Base-by-base conservation (phyloP, 2,329 filamentous ascomycete genomes). In the Paraconiothyrium brasiliense region DNA sequence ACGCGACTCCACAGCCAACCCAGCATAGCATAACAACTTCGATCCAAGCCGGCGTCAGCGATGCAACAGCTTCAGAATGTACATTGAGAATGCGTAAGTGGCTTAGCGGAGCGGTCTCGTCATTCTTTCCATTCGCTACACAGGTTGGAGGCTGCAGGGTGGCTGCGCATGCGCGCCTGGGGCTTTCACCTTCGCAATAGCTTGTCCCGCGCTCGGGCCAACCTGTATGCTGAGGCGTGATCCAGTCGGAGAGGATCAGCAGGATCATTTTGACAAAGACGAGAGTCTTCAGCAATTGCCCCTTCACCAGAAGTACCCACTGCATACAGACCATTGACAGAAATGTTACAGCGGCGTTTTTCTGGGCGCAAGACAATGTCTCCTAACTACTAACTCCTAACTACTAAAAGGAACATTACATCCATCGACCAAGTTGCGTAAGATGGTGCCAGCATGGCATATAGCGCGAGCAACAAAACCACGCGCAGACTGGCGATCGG, bases 261-360 rank as follows among this genome's bases (percentile, higher is more conserved):
- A 47, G 54, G 41, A n/a, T 47, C 41, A 47, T 56, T 56, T 54
- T 56, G 27, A 56, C 41, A 35, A 20, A 56, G 27, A 30, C 30
- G 11, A 47, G 54, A 27, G 30, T n/a, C 11, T 27, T 47, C 30
- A 56, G 54, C 30, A 13, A 47, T 35, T 34, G 39, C 30, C 27
- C 30, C 37, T n/a, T 56, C n/a, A 24, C 54, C 20, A 30, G 30
- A 47, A 32, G 7, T 8, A 8, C 16, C 30, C 41, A 47, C n/a
- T 10, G 9, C 41, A 14, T 37, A 2, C 13, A 22, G 3, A 37
- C n/a, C 34, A 22, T 48, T 44, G n/a, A n/a, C 51, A 44, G 24
- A 27, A 44, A 39, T 20, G 30, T 27, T 20, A 44, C 16, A 39
- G 22, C 32, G 24, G n/a, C 8, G 8, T 32, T 43, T 35, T 35